Evolutionary conservation across 140 eudicot species (phyloP).

Genomic region (Cichorium intybus): DNA sequence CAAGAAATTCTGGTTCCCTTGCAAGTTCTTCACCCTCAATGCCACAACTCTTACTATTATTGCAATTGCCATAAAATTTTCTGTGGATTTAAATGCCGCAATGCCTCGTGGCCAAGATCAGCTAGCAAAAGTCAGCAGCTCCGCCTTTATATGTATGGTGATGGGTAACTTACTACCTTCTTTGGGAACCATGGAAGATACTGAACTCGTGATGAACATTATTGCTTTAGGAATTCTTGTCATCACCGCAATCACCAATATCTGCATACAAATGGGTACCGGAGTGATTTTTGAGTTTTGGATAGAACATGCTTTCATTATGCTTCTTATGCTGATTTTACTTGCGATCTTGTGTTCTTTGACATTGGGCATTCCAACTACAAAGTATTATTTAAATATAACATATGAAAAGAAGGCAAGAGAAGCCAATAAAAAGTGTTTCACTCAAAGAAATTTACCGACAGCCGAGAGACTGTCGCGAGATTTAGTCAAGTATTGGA

Average conservation of each 20-base stretch:
- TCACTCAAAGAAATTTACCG: slow-evolving; percentile 4
- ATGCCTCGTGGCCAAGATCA: slow-evolving; percentile 80
- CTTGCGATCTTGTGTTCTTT: slow-evolving; percentile 46
- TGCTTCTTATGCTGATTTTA: slow-evolving; percentile 49
- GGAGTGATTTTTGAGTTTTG: slow-evolving; percentile 63
- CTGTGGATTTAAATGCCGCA: slow-evolving; percentile 67
- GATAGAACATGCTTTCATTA: slow-evolving; percentile 34
- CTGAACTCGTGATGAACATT: slow-evolving; percentile 59
- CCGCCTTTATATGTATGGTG: slow-evolving; percentile 51
- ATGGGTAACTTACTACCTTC: slow-evolving; percentile 71
- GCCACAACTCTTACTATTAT: slow-evolving; percentile 65
- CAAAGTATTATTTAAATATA: slow-evolving; percentile 38
- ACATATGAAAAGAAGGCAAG: slow-evolving; percentile 48
- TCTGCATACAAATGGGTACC: slow-evolving; percentile 63
- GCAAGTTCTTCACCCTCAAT: slow-evolving; percentile 60
- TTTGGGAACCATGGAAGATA: slow-evolving; percentile 56
- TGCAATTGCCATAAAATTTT: slow-evolving; percentile 52
- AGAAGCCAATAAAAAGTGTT: slow-evolving; percentile 38
- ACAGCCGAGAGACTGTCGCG: slow-evolving; percentile 30
- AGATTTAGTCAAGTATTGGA: slow-evolving; percentile 51
- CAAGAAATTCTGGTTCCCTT: slow-evolving; percentile 73
- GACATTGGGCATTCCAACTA: slow-evolving; percentile 45
- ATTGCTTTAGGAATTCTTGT: slow-evolving; percentile 73
- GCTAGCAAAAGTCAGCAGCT: slow-evolving; percentile 67
- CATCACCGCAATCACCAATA: slow-evolving; percentile 52